A percentile compares a stretch with the other conserved stretches of the same genome.
Evolutionary conservation across 2,329 filamentous ascomycete species (phyloP).

Genomic region (Aspergillus eucalypticola): DNA sequence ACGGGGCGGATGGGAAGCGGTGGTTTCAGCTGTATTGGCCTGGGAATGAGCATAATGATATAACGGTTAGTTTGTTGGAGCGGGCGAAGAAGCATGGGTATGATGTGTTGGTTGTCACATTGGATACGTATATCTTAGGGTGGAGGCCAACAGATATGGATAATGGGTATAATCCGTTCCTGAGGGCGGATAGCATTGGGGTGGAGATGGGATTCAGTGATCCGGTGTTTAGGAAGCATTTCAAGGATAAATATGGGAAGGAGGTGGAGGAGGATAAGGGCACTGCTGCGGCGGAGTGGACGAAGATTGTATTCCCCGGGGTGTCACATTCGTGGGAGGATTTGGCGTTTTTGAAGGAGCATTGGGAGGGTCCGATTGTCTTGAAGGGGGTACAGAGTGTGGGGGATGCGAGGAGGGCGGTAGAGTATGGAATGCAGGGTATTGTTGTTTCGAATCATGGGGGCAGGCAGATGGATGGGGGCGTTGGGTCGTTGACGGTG

Average conservation of each 20-base stretch:
- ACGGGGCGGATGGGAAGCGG: slow-evolving; percentile 52
- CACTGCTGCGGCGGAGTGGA: slow-evolving; percentile 53
- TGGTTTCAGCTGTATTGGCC: slow-evolving; percentile 81
- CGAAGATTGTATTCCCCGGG: slow-evolving; percentile 54
- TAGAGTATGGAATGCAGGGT: slow-evolving; percentile 47
- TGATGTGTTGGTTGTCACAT: slow-evolving; percentile 67
- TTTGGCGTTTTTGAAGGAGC: slow-evolving; percentile 54
- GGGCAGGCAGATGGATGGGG: slow-evolving; percentile 51
- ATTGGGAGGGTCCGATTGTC: slow-evolving; percentile 65
- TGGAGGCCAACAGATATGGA: slow-evolving; percentile 70
- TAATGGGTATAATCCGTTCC: slow-evolving; percentile 50
- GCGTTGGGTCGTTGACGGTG: slow-evolving; percentile 47
- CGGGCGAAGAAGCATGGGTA: slow-evolving; percentile 63
- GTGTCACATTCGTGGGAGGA: slow-evolving; percentile 61
- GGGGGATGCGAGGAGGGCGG: slow-evolving; percentile 47
- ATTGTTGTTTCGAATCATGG: slow-evolving; percentile 54
- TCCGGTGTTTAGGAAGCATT: slow-evolving; percentile 61
- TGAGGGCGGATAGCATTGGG: slow-evolving; percentile 45
- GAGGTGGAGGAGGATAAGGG: slow-evolving; percentile 48
- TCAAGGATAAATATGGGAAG: slow-evolving; percentile 47
- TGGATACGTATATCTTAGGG: slow-evolving; percentile 68
- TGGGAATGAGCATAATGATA: slow-evolving; percentile 54
- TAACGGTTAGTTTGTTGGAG: slow-evolving; percentile 63
- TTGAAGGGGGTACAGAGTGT: slow-evolving; percentile 57
- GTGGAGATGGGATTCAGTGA: slow-evolving; percentile 65